phyloP scores from a whole-genome alignment of 257 asterid species.

The Nicotiana tabacum region DNA sequence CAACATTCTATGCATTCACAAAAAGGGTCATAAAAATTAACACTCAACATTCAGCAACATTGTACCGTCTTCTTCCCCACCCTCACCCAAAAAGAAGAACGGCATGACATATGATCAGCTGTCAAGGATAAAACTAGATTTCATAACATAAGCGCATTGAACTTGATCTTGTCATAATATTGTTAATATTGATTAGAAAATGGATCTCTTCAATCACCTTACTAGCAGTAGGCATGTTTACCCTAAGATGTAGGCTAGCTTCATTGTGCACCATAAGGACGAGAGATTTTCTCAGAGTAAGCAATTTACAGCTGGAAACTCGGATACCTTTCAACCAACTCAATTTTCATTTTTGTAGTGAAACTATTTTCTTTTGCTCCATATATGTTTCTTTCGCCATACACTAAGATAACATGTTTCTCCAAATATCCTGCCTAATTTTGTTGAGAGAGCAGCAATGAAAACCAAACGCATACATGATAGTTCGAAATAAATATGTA shows the following conservation, averaged over 20 bases:
- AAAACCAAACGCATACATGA: background rate
- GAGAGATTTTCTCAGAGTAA: background rate
- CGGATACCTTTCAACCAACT: background rate
- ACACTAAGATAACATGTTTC: background rate
- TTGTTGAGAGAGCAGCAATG: background rate
- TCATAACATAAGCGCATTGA: background rate
- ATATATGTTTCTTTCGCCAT: background rate
- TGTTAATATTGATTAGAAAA: background rate
- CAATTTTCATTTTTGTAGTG: background rate
- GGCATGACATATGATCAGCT: background rate
- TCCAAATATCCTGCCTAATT: background rate
- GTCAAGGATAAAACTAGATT: background rate
- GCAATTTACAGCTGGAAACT: constrained; percentile 3
- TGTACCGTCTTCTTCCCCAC: background rate
- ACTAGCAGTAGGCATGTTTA: background rate
- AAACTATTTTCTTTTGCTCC: background rate
- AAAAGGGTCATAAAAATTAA: background rate
- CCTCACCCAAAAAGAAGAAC: background rate
- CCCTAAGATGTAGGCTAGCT: background rate
- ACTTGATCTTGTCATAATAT: background rate
- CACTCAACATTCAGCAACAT: background rate
- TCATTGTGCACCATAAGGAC: background rate
- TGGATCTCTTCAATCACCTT: background rate
- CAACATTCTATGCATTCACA: background rate
- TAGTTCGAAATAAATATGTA: background rate